These are phyloP conservation scores for Sporothrix brunneoviolacea DNA, from an alignment of 2,329 filamentous ascomycete species.

Conservation along the genomic window DNA sequence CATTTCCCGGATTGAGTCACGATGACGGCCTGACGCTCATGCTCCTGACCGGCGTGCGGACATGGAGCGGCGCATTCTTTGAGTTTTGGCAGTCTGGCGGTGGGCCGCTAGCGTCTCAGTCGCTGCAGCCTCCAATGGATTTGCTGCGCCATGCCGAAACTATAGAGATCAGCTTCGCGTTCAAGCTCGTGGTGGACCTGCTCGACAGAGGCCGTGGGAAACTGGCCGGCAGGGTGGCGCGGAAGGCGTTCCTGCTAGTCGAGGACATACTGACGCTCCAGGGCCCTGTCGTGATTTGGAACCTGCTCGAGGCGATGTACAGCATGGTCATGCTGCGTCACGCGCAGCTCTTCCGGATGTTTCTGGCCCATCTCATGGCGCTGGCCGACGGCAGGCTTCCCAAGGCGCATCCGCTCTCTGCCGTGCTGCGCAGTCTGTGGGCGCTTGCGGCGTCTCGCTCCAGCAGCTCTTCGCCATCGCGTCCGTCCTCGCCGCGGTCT, in stretches of 20 bases:
- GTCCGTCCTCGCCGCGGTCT: too few relatives aligned
- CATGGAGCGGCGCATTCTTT: slow-evolving; percentile 1
- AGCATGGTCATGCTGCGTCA: not conserved
- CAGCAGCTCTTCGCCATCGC: too few relatives aligned
- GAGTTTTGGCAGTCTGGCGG: too few relatives aligned
- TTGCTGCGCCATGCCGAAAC: slow-evolving; percentile 5
- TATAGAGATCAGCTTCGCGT: slow-evolving; percentile 14
- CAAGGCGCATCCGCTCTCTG: not conserved
- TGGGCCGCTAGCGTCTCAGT: not conserved
- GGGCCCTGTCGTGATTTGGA: slow-evolving; percentile 10
- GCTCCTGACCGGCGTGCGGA: slow-evolving; percentile 14
- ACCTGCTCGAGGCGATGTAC: not conserved
- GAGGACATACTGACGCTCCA: slow-evolving; percentile 17
- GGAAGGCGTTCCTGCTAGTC: slow-evolving; percentile 20
- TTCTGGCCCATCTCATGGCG: not conserved
- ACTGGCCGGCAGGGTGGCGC: slow-evolving; percentile 19
- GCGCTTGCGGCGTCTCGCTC: slow-evolving; percentile 10
- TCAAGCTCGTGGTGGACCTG: slow-evolving; percentile 17
- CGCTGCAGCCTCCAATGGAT: too few relatives aligned
- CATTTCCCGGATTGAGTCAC: not conserved
- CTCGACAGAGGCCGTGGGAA: slow-evolving; percentile 16
- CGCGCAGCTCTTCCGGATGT: slow-evolving; percentile 1
- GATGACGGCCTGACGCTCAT: not conserved
- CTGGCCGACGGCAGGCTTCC: not conserved
- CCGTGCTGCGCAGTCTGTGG: slow-evolving; percentile 8